Conservation (phyloP, 208 protist species). For the Trypanosoma platydactyli region DNA sequence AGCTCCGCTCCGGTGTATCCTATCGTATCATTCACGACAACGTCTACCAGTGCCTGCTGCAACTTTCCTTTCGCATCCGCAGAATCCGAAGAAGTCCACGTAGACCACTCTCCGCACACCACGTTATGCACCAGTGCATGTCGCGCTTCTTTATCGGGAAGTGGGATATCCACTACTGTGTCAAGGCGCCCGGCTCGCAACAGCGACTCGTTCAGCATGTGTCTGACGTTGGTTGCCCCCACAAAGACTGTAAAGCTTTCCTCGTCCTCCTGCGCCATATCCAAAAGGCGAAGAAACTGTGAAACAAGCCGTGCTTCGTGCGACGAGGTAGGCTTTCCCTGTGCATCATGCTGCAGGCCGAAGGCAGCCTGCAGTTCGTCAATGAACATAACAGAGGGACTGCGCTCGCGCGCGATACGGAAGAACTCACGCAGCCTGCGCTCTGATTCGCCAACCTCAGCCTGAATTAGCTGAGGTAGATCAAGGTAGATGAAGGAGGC, state of each 20-base stretch:
- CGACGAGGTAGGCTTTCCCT: background rate
- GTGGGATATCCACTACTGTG: conserved; percentile 65
- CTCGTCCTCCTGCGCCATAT: conserved; percentile 61
- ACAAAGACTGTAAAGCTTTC: conserved; percentile 73
- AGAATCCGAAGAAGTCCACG: conserved; percentile 37
- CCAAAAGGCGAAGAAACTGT: conserved; percentile 72
- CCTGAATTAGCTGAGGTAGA: conserved; percentile 79
- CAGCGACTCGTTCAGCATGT: conserved; percentile 66
- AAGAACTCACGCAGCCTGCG: conserved; percentile 85
- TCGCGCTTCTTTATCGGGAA: conserved; percentile 54
- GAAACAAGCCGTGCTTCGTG: conserved; percentile 51
- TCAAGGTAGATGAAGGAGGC: conserved; percentile 91
- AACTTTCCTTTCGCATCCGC: background rate
- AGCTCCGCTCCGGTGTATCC: conserved; percentile 62
- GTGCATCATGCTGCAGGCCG: conserved; percentile 39
- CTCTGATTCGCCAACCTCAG: conserved; percentile 93
- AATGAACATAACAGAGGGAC: conserved; percentile 92
- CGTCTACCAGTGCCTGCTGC: conserved; percentile 30
- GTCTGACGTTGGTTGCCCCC: conserved; percentile 77
- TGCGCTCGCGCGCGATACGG: conserved; percentile 63
- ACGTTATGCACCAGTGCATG: conserved; percentile 41
- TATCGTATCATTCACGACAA: conserved; percentile 44
- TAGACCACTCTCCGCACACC: conserved; percentile 63
- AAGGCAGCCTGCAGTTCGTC: conserved; percentile 95
- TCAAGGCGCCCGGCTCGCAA: conserved; percentile 81